Evolutionary conservation across 2,329 filamentous ascomycete species (phyloP), one percentile per base, ranked within the genome.

Genomic region (Diaporthe humulicola): DNA sequence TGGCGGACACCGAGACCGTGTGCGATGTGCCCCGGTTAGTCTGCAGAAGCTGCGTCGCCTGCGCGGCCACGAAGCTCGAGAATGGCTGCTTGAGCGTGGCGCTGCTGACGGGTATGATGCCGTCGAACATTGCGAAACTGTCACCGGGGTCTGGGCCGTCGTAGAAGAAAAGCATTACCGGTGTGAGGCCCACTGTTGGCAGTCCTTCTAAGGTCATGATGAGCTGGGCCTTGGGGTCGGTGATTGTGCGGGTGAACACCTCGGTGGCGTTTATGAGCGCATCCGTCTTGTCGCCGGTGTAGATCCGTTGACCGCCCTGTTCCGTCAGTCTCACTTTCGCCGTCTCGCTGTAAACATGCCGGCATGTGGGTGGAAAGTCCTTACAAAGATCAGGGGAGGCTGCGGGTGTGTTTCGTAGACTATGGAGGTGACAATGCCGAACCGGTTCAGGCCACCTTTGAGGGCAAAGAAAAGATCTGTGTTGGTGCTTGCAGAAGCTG

Each of bases 151-250:
- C 61, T 0, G 81, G 79, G 4, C 81, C 81, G 61, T 82, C 81
- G 71, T 82, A 78, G 74, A 82, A 82, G 45, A 79, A 75, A 4
- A 82, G 61, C 3, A 77, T 74, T 19, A 79, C 45, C 2, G 77
- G 73, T 1, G 40, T 61, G 19, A 74, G 58, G 0, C 76, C 78
- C 2, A 64, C 17, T 0, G 74, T n/a, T 1, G 73, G 33, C 0
- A 58, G 33, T 9, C 73, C 79, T 15, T 79, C 77, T 0, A 82
- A 64, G 2, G 80, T 81, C 17, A 79, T 74, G 70, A 83, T 81
- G 17, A 83, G 45, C 17, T 79, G 75, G 0, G 81, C 78, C 60
- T 80, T 80, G 2, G 79, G 77, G 60, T 83, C 80, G 0, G 75
- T 79, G 69, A 78, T 79, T 15, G 76, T 76, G 6, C 73, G 48